Evolutionary conservation across 1,284 basidiomycete species (phyloP).

Genomic region (Chalciporus sp.): DNA sequence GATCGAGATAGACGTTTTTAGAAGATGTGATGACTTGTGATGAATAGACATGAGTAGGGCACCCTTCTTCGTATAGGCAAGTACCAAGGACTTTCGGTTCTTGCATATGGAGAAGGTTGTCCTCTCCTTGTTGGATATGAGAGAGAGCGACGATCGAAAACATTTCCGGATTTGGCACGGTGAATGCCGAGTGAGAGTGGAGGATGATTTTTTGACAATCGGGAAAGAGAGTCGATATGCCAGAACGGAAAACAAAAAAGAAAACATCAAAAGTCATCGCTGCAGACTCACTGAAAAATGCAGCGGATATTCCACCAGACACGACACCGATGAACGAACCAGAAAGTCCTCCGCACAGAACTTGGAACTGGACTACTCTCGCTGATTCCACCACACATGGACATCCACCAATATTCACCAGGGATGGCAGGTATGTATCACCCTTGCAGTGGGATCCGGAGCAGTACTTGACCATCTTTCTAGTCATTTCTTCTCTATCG

Average conservation of each 20-base stretch:
- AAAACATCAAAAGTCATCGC: conserved; percentile 17
- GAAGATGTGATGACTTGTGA: neutral
- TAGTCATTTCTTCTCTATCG: conserved; percentile 88
- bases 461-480: conserved; percentile 15
- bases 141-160: conserved; percentile 2
- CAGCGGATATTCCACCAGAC: neutral
- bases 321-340: neutral
- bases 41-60: neutral
- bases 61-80: conserved; percentile 30
- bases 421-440: conserved; percentile 76
- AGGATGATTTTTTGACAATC: conserved; percentile 24
- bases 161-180: conserved; percentile 23
- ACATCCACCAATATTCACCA: conserved; percentile 78
- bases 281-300: conserved; percentile 12
- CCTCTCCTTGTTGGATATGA: no score
- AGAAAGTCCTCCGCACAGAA: conserved; percentile 26
- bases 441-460: conserved; percentile 12
- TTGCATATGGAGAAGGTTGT: conserved; percentile 31
- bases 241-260: conserved; percentile 23
- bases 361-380: conserved; percentile 74
- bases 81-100: conserved; percentile 25
- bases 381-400: conserved; percentile 66
- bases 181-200: conserved; percentile 25
- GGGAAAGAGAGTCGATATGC: conserved; percentile 21
- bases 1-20: neutral